These are phyloP conservation scores for Colletotrichum acutatum DNA, from an alignment of 2,329 filamentous ascomycete genomes.

Conservation along the genomic window DNA sequence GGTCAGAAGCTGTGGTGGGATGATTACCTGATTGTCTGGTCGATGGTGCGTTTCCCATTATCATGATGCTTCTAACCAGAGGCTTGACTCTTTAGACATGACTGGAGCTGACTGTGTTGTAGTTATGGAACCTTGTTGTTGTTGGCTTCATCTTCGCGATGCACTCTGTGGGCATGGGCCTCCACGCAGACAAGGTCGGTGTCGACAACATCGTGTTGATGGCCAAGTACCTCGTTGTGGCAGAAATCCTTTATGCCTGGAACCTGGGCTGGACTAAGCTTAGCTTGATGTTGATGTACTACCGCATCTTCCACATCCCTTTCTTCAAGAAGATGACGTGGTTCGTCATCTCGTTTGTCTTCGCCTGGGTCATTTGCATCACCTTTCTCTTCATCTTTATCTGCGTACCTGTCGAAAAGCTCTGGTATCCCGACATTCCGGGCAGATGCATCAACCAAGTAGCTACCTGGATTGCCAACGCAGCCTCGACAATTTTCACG, in stretches of 20 bases:
- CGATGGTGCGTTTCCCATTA: constrained; percentile 50
- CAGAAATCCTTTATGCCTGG: constrained; percentile 59
- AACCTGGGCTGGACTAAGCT: constrained; percentile 62
- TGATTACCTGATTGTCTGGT: constrained; percentile 60
- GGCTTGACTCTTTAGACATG: not conserved
- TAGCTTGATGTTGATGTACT: constrained; percentile 62
- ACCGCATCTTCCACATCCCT: constrained; percentile 59
- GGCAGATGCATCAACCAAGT: constrained; percentile 62
- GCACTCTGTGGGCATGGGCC: constrained; percentile 56
- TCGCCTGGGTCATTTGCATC: constrained; percentile 59
- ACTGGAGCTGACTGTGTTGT: not conserved
- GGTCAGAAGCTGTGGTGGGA: constrained; percentile 61
- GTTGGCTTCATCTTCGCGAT: constrained; percentile 61
- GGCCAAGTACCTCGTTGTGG: constrained; percentile 59
- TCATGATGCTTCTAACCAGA: too few relatives aligned
- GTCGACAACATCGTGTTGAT: constrained; percentile 52
- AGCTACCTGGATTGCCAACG: constrained; percentile 62
- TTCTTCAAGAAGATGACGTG: constrained; percentile 55
- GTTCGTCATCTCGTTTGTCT: constrained; percentile 53
- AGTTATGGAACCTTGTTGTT: constrained; percentile 55
- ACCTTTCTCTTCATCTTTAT: constrained; percentile 63
- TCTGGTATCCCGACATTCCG: constrained; percentile 57
- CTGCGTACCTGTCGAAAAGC: constrained; percentile 60
- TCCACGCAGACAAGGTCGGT: constrained; percentile 54
- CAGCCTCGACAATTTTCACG: constrained; percentile 57